These are phyloP conservation scores for Metschnikowia cubensis DNA, from an alignment of 805 yeast genomes.

Conservation along the genomic window DNA sequence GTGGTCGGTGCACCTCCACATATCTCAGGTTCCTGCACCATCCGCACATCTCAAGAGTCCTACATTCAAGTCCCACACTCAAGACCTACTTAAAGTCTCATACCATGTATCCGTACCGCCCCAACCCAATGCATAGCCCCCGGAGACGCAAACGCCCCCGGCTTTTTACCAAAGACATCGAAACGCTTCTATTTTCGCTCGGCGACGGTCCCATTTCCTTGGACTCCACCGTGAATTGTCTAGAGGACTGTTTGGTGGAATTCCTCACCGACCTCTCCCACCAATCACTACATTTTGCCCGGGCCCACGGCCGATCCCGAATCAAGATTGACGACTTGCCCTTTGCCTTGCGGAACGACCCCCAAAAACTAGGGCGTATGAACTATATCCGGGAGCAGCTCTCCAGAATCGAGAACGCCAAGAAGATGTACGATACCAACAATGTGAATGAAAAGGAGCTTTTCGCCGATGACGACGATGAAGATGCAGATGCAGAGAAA, in stretches of 20 bases:
- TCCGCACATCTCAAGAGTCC: neutral
- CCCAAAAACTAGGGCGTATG: constrained; percentile 38
- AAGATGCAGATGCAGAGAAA: constrained; percentile 17
- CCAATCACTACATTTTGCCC: constrained; percentile 30
- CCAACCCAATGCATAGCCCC: constrained; percentile 6
- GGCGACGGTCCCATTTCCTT: constrained; percentile 41
- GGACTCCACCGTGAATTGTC: constrained; percentile 34
- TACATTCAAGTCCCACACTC: too few relatives aligned
- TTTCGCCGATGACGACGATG: constrained; percentile 17
- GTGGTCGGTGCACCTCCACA: too few relatives aligned
- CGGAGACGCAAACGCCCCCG: constrained; percentile 30
- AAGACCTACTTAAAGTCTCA: neutral
- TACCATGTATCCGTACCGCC: constrained; percentile 11
- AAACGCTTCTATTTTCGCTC: constrained; percentile 36
- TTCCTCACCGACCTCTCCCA: constrained; percentile 34
- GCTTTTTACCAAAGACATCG: constrained; percentile 40
- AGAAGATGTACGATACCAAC: constrained; percentile 39
- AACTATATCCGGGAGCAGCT: constrained; percentile 39
- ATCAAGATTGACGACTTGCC: constrained; percentile 42
- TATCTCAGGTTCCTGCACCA: neutral
- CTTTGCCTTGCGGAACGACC: constrained; percentile 39
- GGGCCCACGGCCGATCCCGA: constrained; percentile 36
- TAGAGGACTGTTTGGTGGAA: constrained; percentile 39
- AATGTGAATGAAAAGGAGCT: constrained; percentile 16
- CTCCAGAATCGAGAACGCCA: constrained; percentile 35